Base-by-base conservation (phyloP, 441 rosid genomes). In the Erodium moschatum region DNA sequence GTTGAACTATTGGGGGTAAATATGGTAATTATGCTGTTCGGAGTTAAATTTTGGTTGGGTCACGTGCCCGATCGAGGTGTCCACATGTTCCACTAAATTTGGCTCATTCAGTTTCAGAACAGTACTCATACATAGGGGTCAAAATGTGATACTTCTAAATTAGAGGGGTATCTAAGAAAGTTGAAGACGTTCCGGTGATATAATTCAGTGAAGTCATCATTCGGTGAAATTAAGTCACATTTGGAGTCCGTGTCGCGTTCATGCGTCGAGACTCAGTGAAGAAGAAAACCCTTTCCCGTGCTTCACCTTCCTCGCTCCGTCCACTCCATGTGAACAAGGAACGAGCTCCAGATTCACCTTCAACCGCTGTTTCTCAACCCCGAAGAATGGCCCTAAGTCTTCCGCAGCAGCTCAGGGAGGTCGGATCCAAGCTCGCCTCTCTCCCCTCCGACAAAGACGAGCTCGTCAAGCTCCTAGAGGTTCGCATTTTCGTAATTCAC, bases 351-450 rank as follows among this genome's bases (percentile, higher is more conserved):
- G 40, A 7, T 6, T 15, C 19, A 19, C 19, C 19, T 24, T 52
- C 31, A 61, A 68, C 60, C 65, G 61, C 63, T 50, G 63, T 62
- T 70, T 60, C 35, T 69, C 7, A 15, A 27, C 19, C 40, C 18
- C 7, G 33, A 13, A 70, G 16, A 69, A 93, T 93, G 98, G 88
- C 84, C 9, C 81, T 75, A 58, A 86, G 85, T 85, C 83, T 83
- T 24, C 83, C 85, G 76, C 82, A 78, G 73, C 92, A 81, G 83
- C 82, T 94, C 50, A 82, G 72, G 81, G 97, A 90, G 81, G 72
- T 91, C 77, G 99, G 99, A 90, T 91, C 96, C 75, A 89, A 85
- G 86, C 96, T 94, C 74, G 85, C 86, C 66, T 72, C 85, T 21
- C 91, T 80, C 76, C 92, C 97, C 64, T 38, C 92, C 50, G 31